Percentiles rank a stretch among this genome's conserved stretches.
These are phyloP conservation scores for Cucumis melo DNA, from an alignment of 306 rosid genomes.

Conservation along the genomic window DNA sequence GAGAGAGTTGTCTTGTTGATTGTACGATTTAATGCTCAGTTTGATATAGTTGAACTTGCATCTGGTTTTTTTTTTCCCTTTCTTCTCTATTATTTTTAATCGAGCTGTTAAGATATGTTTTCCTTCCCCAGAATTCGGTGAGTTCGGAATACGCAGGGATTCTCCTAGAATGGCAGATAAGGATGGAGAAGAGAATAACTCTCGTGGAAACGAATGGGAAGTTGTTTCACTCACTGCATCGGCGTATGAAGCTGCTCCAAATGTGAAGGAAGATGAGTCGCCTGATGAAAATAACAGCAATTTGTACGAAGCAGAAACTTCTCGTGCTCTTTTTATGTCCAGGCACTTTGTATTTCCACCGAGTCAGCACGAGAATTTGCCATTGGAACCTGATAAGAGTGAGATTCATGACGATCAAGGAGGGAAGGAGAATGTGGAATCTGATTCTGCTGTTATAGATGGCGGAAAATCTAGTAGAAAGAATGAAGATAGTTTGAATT, in stretches of 20 bases:
- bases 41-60: not conserved
- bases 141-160: not conserved
- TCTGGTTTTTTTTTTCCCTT: not conserved
- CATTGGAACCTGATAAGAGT: slow-evolving; percentile 38
- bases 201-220: slow-evolving; percentile 94
- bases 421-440: slow-evolving; percentile 28
- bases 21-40: not conserved
- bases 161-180: slow-evolving; percentile 52
- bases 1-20: not conserved
- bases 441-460: slow-evolving; percentile 33
- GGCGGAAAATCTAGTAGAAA: slow-evolving; percentile 38
- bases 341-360: slow-evolving; percentile 88
- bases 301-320: slow-evolving; percentile 50
- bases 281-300: slow-evolving; percentile 29
- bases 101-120: not conserved
- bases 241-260: slow-evolving; percentile 84
- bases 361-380: slow-evolving; percentile 68
- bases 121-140: not conserved
- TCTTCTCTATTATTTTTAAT: not conserved
- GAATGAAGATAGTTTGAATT: slow-evolving; percentile 39
- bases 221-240: slow-evolving; percentile 92
- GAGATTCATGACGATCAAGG: slow-evolving; percentile 34
- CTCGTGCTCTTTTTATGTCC: slow-evolving; percentile 73
- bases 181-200: slow-evolving; percentile 43
- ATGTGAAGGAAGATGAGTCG: slow-evolving; percentile 39